Conservation (phyloP, 441 rosid genomes). For the Macaranga tanarius region DNA sequence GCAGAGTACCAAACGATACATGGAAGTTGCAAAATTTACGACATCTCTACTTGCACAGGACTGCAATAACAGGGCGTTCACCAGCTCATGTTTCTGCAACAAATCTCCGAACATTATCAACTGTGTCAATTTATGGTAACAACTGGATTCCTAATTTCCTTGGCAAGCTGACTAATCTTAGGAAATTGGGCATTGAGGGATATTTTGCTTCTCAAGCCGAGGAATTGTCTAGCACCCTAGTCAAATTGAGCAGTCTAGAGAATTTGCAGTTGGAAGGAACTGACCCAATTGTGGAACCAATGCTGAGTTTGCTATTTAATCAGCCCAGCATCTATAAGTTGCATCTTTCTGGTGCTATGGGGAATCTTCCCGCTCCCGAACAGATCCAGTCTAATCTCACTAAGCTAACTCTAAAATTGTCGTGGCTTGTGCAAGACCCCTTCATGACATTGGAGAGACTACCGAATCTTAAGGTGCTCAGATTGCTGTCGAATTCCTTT, state of each 20-base stretch:
- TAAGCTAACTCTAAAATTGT: background rate
- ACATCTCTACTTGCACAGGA: slow-evolving; percentile 6
- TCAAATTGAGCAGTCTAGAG: slow-evolving; percentile 3
- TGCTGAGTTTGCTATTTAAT: background rate
- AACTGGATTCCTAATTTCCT: slow-evolving; percentile 5
- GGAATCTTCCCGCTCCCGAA: slow-evolving; percentile 11
- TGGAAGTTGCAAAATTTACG: slow-evolving; percentile 13
- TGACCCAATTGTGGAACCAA: slow-evolving; percentile 1
- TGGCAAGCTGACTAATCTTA: slow-evolving; percentile 12
- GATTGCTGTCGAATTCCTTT: slow-evolving; percentile 10
- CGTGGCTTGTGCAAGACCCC: slow-evolving; percentile 6
- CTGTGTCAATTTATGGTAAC: background rate
- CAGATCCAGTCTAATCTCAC: slow-evolving; percentile 13
- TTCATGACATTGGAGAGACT: slow-evolving; percentile 13
- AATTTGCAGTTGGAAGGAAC: slow-evolving; percentile 3
- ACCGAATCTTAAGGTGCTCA: slow-evolving; percentile 9
- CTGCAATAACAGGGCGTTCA: background rate
- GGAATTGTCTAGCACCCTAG: background rate
- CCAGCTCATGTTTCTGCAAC: background rate
- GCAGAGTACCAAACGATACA: background rate
- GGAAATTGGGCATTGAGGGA: slow-evolving; percentile 13
- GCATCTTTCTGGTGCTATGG: slow-evolving; percentile 8
- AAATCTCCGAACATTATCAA: slow-evolving; percentile 1
- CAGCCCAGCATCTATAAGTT: background rate
- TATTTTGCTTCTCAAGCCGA: slow-evolving; percentile 7